Evolutionary conservation across 192 early-diverging fungal genomes (phyloP).

Genomic region (Coemansia sp.): DNA sequence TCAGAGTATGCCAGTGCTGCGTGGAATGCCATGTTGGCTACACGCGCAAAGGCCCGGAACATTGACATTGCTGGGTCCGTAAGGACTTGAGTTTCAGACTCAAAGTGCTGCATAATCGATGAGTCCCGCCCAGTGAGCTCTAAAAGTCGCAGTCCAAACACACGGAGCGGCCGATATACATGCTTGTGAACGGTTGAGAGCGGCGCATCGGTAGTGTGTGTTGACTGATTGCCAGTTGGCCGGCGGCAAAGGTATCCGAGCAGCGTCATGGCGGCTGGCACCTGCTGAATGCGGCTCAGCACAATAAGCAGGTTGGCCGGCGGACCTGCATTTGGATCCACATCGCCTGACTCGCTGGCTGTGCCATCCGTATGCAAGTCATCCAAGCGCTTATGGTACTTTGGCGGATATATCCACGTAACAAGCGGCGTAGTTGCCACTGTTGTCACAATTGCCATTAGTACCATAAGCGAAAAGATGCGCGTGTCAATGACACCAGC

Average conservation of each 20-base stretch:
- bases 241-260: slow-evolving; percentile 58
- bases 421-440: slow-evolving; percentile 83
- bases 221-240: slow-evolving; percentile 4
- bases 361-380: slow-evolving; percentile 18
- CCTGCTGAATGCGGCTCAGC: slow-evolving; percentile 61
- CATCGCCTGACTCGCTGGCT: slow-evolving; percentile 6
- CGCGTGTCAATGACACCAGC: slow-evolving; percentile 76
- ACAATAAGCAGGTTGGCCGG: slow-evolving; percentile 57
- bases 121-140: slow-evolving; percentile 79
- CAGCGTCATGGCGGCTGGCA: slow-evolving; percentile 73
- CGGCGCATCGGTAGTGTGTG: slow-evolving; percentile 6
- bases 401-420: slow-evolving; percentile 67
- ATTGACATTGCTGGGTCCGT: slow-evolving; percentile 78
- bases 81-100: slow-evolving; percentile 60
- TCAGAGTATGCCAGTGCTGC: slow-evolving; percentile 63
- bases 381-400: slow-evolving; percentile 57
- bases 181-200: slow-evolving; percentile 5
- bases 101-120: slow-evolving; percentile 73
- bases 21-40: slow-evolving; percentile 66
- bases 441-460: slow-evolving; percentile 86
- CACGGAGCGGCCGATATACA: slow-evolving; percentile 25
- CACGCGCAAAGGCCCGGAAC: slow-evolving; percentile 76
- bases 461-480: slow-evolving; percentile 73
- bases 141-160: slow-evolving; percentile 76
- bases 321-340: slow-evolving; percentile 23